Conservation (phyloP, 1,284 basidiomycete genomes). For the Ganoderma sinense region DNA sequence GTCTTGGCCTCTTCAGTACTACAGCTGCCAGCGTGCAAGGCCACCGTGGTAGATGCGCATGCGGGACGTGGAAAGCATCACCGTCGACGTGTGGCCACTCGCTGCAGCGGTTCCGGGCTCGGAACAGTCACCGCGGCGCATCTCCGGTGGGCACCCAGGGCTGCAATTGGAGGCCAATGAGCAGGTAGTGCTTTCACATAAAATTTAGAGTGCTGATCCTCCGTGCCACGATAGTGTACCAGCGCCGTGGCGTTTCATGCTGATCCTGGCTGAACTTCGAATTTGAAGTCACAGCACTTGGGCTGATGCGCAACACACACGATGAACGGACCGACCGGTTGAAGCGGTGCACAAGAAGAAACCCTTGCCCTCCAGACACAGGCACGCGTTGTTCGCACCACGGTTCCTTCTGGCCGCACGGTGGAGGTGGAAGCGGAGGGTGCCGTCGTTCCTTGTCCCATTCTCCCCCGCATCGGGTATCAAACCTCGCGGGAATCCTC, state of each 20-base stretch:
- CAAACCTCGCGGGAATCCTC: slow-evolving; percentile 33
- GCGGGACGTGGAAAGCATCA: background rate
- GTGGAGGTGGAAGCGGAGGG: slow-evolving; percentile 28
- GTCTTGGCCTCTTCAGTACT: background rate
- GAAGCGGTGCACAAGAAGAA: slow-evolving; percentile 42
- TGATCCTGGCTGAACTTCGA: background rate
- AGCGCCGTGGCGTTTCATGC: slow-evolving; percentile 47
- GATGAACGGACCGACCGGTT: slow-evolving; percentile 33
- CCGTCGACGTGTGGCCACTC: background rate
- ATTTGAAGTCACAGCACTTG: background rate
- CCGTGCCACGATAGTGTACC: slow-evolving; percentile 34
- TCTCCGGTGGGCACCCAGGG: background rate
- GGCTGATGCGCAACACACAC: background rate
- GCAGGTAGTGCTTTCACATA: background rate
- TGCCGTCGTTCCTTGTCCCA: slow-evolving; percentile 36
- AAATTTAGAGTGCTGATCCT: background rate
- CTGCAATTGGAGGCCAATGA: too few species aligned
- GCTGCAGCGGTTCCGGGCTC: background rate
- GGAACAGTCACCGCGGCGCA: slow-evolving; percentile 1
- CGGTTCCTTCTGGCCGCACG: slow-evolving; percentile 35
- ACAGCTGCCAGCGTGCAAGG: too few species aligned
- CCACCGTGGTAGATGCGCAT: background rate
- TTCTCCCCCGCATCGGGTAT: slow-evolving; percentile 51
- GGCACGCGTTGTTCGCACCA: slow-evolving; percentile 53
- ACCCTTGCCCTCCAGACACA: slow-evolving; percentile 53